Percentiles rank a stretch among this genome's conserved stretches.
Conservation (phyloP, 192 early-diverging fungal genomes). For the Cetraspora pellucida region DNA sequence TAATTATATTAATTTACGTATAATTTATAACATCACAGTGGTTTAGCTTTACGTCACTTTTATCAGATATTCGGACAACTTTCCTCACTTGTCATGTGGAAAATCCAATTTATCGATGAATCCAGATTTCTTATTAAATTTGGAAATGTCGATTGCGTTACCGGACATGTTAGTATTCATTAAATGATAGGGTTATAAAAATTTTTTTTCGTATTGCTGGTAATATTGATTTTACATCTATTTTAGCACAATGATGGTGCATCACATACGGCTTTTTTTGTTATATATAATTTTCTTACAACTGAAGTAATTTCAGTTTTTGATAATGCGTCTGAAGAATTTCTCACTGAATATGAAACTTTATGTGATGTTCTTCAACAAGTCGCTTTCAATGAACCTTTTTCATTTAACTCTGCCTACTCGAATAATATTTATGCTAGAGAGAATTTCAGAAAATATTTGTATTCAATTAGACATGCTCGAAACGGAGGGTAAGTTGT, state of each 20-base stretch:
- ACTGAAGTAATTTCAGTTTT: constrained; percentile 62
- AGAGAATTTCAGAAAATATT: constrained; percentile 55
- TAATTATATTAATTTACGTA: constrained; percentile 20
- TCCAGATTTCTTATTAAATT: constrained; percentile 69
- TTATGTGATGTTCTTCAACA: constrained; percentile 51
- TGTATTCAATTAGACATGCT: constrained; percentile 64
- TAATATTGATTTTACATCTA: neutral
- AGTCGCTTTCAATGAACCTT: constrained; percentile 44
- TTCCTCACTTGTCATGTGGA: constrained; percentile 64
- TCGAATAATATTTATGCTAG: constrained; percentile 61
- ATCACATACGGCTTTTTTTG: constrained; percentile 63
- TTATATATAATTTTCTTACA: constrained; percentile 61
- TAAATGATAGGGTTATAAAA: constrained; percentile 9
- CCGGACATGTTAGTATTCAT: constrained; percentile 47
- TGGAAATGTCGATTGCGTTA: constrained; percentile 55
- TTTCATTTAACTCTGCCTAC: constrained; percentile 45
- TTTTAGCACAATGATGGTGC: constrained; percentile 41
- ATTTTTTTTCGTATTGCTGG: neutral
- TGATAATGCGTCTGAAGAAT: constrained; percentile 66
- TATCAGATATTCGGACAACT: constrained; percentile 65
- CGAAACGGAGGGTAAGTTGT: constrained; percentile 69
- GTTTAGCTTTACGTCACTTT: constrained; percentile 59
- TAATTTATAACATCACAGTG: constrained; percentile 33
- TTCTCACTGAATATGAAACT: constrained; percentile 57
- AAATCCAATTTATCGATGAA: constrained; percentile 67